Evolutionary conservation across 2,329 filamentous ascomycete genomes (phyloP).

Genomic region (Amauroascus verrucosus): DNA sequence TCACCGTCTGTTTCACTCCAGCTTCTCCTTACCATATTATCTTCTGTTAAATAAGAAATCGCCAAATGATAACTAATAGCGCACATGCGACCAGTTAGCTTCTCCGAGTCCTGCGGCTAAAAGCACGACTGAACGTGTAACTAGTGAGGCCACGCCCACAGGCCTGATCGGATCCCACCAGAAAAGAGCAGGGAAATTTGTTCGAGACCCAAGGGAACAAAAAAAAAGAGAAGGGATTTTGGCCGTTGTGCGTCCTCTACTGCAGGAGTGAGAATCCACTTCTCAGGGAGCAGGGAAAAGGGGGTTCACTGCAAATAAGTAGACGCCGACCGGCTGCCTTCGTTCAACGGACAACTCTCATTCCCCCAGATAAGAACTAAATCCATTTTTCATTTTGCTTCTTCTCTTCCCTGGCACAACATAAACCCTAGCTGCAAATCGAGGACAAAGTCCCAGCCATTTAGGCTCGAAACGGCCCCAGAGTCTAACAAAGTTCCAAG

Average conservation of each 20-base stretch:
- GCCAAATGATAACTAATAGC: too few relatives aligned
- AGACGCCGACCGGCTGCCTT: background rate
- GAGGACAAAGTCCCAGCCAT: background rate
- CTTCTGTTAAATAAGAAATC: too few relatives aligned
- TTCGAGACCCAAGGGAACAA: constrained; percentile 3
- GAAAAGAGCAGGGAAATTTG: background rate
- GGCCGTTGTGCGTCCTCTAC: background rate
- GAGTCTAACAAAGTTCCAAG: constrained; percentile 1
- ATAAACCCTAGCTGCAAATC: constrained; percentile 4
- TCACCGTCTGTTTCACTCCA: too few relatives aligned
- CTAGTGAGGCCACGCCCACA: background rate
- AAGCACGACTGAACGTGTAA: too few relatives aligned
- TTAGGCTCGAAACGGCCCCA: constrained; percentile 9
- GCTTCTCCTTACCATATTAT: too few relatives aligned
- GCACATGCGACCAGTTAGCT: too few relatives aligned
- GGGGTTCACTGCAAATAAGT: background rate
- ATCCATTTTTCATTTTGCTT: background rate
- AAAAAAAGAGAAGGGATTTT: background rate
- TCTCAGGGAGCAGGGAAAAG: background rate
- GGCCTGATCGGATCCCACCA: too few relatives aligned
- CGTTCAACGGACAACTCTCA: background rate
- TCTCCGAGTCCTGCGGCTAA: too few relatives aligned
- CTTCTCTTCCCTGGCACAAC: background rate
- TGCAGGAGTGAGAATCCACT: background rate
- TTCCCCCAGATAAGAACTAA: too few relatives aligned